Evolutionary conservation across 371 early-diverging fungal species (phyloP).

Genomic region (Parasitella parasitica): DNA sequence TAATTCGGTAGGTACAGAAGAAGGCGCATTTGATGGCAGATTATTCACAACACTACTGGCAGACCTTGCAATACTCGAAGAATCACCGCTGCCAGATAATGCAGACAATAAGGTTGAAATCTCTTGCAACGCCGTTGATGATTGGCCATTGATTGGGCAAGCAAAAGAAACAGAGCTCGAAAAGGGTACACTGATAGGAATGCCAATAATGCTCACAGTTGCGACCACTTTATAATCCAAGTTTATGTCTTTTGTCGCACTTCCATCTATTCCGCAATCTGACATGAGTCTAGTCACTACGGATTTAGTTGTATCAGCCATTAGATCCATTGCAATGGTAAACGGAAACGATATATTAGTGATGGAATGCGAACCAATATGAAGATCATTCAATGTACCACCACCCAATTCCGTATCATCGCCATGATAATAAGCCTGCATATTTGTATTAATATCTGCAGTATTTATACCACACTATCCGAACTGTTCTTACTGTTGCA

Average conservation of each 20-base stretch:
- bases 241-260: conserved; percentile 23
- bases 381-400: conserved; percentile 44
- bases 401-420: conserved; percentile 45
- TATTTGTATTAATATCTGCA: not conserved
- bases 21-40: not conserved
- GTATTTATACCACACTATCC: not conserved
- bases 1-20: not conserved
- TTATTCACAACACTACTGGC: not conserved
- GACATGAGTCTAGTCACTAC: conserved; percentile 42
- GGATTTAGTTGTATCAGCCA: conserved; percentile 22
- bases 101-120: not conserved
- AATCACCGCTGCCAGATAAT: not conserved
- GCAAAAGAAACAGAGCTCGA: conserved; percentile 30
- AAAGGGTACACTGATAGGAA: conserved; percentile 50
- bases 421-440: conserved; percentile 55
- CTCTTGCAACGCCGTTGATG: not conserved
- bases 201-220: conserved; percentile 46
- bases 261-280: conserved; percentile 47
- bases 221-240: conserved; percentile 57
- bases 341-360: conserved; percentile 52
- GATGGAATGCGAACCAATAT: conserved; percentile 44
- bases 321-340: conserved; percentile 31
- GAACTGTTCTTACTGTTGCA: conserved; percentile 52
- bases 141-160: conserved; percentile 34
- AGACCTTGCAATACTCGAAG: not conserved